Conservation (phyloP, 306 rosid genomes). For the Betula pendula region DNA sequence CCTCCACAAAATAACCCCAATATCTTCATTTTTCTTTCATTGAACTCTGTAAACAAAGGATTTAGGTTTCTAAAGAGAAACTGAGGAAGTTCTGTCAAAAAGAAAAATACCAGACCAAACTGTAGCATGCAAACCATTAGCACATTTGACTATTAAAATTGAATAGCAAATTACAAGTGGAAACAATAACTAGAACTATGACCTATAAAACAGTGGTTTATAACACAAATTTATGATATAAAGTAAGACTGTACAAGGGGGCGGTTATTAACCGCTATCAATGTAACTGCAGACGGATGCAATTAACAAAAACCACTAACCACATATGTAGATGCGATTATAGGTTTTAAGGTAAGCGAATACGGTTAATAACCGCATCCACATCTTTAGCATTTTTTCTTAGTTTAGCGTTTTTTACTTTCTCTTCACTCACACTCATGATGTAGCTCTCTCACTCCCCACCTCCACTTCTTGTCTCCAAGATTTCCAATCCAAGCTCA, state of each 20-base stretch:
- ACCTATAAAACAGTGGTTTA: not conserved
- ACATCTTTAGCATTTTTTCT: no score
- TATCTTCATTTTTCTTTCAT: not conserved
- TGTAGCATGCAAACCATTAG: not conserved
- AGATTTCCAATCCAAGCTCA: slow-evolving; percentile 61
- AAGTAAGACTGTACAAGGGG: no score
- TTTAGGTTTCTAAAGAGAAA: not conserved
- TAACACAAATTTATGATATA: not conserved
- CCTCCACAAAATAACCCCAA: not conserved
- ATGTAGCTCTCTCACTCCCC: no score
- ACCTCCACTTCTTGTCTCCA: slow-evolving; percentile 64
- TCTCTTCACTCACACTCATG: no score
- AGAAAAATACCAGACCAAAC: not conserved
- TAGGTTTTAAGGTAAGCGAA: no score
- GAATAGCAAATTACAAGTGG: not conserved
- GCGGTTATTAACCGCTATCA: no score
- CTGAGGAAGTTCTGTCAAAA: not conserved
- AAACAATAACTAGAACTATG: not conserved
- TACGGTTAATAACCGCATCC: no score
- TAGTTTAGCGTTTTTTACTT: no score
- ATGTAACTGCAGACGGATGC: no score
- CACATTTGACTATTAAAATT: not conserved
- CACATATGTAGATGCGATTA: no score
- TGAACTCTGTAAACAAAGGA: slow-evolving; percentile 1
- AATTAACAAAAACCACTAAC: no score